These are phyloP conservation scores for Gentiana straminea DNA, from an alignment of 257 asterid species.

Conservation along the genomic window DNA sequence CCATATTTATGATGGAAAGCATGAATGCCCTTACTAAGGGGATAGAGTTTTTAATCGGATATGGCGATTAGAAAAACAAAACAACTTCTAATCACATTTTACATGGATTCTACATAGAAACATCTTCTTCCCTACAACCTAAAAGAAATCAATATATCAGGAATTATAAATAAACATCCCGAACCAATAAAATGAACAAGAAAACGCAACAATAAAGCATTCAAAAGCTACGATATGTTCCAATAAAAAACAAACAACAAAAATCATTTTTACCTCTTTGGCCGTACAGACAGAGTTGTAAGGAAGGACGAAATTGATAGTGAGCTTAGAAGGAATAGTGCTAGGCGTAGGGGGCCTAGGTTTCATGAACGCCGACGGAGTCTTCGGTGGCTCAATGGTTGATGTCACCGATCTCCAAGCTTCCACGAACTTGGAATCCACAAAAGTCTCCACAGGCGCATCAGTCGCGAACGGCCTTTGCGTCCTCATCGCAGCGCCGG, in stretches of 20 bases:
- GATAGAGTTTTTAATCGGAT: too few species aligned
- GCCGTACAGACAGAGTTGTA: conserved; percentile 44
- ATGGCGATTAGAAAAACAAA: too few species aligned
- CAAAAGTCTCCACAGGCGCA: conserved; percentile 37
- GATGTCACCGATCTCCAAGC: conserved; percentile 55
- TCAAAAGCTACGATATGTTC: too few species aligned
- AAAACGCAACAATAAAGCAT: too few species aligned
- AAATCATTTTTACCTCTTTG: conserved; percentile 41
- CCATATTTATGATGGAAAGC: too few species aligned
- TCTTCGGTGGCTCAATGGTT: conserved; percentile 56
- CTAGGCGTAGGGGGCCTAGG: conserved; percentile 63
- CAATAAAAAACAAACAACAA: background rate
- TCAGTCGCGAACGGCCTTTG: conserved; percentile 52
- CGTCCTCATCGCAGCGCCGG: conserved; percentile 46
- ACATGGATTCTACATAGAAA: too few species aligned
- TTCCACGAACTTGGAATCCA: conserved; percentile 50
- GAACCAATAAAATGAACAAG: too few species aligned
- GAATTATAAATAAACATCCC: too few species aligned
- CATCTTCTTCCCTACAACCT: too few species aligned
- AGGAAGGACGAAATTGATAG: conserved; percentile 78
- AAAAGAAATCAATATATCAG: too few species aligned
- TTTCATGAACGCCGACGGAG: conserved; percentile 48
- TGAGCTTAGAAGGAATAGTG: conserved; percentile 69
- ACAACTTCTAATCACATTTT: too few species aligned
- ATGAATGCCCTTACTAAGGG: too few species aligned